Conservation (phyloP, 768 basidiomycete genomes). For the Coprinopsis sp. region DNA sequence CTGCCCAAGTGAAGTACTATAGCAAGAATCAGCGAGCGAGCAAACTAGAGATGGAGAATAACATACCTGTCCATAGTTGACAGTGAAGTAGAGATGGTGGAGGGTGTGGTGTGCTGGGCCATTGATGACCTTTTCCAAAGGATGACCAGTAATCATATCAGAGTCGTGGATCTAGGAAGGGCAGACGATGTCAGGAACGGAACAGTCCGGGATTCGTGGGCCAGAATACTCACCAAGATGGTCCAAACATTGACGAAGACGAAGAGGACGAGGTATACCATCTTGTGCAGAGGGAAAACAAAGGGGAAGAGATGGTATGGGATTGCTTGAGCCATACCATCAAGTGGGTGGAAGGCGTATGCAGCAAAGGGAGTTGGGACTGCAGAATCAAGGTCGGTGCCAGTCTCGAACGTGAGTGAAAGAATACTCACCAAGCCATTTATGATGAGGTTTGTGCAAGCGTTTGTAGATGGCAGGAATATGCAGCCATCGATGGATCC, state of each 20-base stretch:
- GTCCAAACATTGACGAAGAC: slow-evolving; percentile 92
- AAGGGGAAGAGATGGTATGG: slow-evolving; percentile 93
- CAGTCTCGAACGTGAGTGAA: too few species aligned
- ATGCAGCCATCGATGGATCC: slow-evolving; percentile 92
- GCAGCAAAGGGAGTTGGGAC: slow-evolving; percentile 98
- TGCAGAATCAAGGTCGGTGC: slow-evolving; percentile 28
- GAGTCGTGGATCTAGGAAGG: slow-evolving; percentile 88
- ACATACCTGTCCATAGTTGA: slow-evolving; percentile 87
- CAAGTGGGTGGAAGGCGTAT: slow-evolving; percentile 95
- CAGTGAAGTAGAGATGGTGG: slow-evolving; percentile 95
- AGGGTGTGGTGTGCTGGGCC: slow-evolving; percentile 98
- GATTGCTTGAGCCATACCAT: slow-evolving; percentile 90
- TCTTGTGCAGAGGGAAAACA: slow-evolving; percentile 86
- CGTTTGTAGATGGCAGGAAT: slow-evolving; percentile 82
- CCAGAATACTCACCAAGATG: slow-evolving; percentile 74
- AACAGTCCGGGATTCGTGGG: background rate
- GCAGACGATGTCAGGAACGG: background rate
- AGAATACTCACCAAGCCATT: slow-evolving; percentile 95
- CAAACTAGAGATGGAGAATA: slow-evolving; percentile 1
- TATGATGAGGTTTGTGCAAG: slow-evolving; percentile 97
- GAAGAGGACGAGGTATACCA: slow-evolving; percentile 80
- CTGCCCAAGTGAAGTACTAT: slow-evolving; percentile 98
- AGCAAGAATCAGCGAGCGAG: slow-evolving; percentile 4
- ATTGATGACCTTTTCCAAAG: slow-evolving; percentile 87
- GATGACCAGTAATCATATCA: slow-evolving; percentile 94